Evolutionary conservation across 2,329 filamentous ascomycete species (phyloP), one percentile per base, ranked within the genome.

Genomic region (Juglanconis oblonga): DNA sequence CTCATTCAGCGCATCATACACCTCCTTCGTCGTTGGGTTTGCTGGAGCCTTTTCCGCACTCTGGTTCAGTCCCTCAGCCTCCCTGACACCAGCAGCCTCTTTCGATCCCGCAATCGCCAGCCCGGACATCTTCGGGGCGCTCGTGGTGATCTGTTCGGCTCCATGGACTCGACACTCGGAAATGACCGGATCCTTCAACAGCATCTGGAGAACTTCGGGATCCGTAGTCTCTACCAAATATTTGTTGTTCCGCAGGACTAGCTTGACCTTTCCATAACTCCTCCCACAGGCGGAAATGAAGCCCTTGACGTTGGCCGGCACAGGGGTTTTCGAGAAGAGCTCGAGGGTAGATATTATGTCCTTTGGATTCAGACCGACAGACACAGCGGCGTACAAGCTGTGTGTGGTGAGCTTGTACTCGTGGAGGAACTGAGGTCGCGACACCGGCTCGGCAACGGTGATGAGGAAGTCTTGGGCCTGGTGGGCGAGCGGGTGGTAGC

Each of bases 61-160:
- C 67, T 75, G 81, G 65, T 71, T 67, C 62, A 79, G 73, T 62
- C 67, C 75, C 68, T 77, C 73, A 6, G 89, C 89, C 73, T 97
- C 90, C 68, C 89, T 89, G 13, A 94, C 87, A 61, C 92, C 93
- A 38, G 92, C 93, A 4, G 95, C 94, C 74, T 96, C 91, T 69
- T 92, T 95, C 0, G 95, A 98, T 58, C 95, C 95, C 0, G 94
- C 92, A 71, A 99, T 99, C 47, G 96, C 92, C 58, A 98, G 80
- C 1, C 87, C 90, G 6, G 87, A 90, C 80, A 96, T 90, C 70
- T 92, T 95, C 1, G 94, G 91, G 5, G 94, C 93, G 51, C 87
- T 87, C 54, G 90, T 89, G 9, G 89, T 92, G 56, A 97, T 87
- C 57, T 90, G 90, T 14, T 81, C 79, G 9, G 81, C 80, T 13